Evolutionary conservation across 2,329 filamentous ascomycete genomes (phyloP).

Genomic region (Colletotrichum sp.): DNA sequence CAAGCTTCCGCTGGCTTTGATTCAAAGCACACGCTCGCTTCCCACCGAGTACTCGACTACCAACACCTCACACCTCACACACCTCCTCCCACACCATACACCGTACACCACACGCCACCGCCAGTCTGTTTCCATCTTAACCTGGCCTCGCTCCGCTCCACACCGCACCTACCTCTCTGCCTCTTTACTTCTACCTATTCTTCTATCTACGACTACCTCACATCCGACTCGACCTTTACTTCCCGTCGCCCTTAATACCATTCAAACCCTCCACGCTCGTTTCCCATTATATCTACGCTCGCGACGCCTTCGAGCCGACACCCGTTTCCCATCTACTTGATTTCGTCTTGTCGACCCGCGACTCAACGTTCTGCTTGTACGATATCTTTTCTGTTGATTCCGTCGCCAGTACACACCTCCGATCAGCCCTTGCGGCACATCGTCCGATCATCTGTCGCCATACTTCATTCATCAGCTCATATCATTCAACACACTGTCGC

Average conservation of each 20-base stretch:
- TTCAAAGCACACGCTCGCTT: conserved; percentile 19
- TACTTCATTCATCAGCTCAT: background rate
- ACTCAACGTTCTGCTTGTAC: background rate
- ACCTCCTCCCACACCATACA: background rate
- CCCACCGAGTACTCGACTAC: conserved; percentile 12
- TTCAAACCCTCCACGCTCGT: conserved; percentile 15
- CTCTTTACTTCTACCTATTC: background rate
- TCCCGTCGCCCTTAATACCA: conserved; percentile 2
- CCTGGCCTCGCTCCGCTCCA: background rate
- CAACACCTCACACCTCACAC: background rate
- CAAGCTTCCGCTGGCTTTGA: conserved; percentile 17
- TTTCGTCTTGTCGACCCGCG: background rate
- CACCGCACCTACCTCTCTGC: background rate
- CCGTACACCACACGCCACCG: background rate
- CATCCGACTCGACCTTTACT: background rate
- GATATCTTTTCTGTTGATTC: background rate
- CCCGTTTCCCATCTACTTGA: background rate
- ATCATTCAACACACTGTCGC: background rate
- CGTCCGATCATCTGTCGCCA: background rate
- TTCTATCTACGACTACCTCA: background rate
- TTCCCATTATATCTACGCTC: background rate
- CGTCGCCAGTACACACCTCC: background rate
- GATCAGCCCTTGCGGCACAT: background rate
- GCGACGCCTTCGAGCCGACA: background rate
- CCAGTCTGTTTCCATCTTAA: conserved; percentile 6